Percentiles rank a stretch among this genome's conserved stretches.
phyloP scores from a whole-genome alignment of 176 grass and related monocot genomes.

The Lolium perenne region DNA sequence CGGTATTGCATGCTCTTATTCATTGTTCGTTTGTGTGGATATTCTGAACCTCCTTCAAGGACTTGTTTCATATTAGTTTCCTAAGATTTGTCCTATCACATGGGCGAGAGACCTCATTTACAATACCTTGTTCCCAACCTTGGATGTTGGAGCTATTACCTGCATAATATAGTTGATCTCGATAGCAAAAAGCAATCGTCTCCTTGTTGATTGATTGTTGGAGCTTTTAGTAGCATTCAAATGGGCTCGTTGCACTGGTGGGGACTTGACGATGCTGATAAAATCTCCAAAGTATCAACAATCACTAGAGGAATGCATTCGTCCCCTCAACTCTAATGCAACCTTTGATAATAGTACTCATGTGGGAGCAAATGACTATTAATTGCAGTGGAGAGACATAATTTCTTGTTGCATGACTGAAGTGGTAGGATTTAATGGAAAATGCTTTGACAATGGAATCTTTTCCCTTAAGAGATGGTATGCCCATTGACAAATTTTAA shows the following conservation, averaged over 20 bases:
- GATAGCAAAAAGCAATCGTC: background rate
- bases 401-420: background rate
- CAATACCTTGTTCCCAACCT: background rate
- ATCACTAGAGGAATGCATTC: background rate
- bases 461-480: background rate
- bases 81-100: background rate
- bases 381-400: background rate
- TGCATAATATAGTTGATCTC: background rate
- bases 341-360: background rate
- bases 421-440: background rate
- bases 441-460: too few relatives aligned
- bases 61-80: background rate
- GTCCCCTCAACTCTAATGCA: background rate
- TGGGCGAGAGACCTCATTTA: background rate
- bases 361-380: background rate
- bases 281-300: background rate
- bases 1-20: background rate
- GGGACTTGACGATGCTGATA: background rate
- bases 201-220: background rate
- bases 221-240: background rate
- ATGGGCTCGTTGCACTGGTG: background rate
- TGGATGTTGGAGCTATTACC: background rate
- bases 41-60: background rate
- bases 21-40: background rate
- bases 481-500: too few relatives aligned